Evolutionary conservation across 495 filamentous ascomycete species (phyloP), one percentile per base, ranked within the genome.

Genomic region (Hyaloscypha bicolor): DNA sequence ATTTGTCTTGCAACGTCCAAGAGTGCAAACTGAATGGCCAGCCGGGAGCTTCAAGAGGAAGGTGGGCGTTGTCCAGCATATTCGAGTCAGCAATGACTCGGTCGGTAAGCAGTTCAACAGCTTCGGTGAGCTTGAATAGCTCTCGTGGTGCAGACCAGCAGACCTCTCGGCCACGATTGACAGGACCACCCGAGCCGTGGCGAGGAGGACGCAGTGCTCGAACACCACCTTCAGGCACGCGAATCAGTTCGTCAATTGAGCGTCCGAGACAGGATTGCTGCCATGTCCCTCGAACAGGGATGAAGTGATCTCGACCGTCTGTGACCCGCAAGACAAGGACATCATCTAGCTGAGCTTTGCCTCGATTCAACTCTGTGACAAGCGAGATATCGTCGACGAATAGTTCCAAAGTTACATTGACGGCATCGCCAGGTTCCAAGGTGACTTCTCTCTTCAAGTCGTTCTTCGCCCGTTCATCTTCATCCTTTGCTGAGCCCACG

Each of bases 241-340:
- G 85, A 21, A 94, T 91, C 19, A 99, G 84, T 69, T 95, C 91
- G 59, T 91, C 88, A 48, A 98, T 81, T 9, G 90, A 91, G 58
- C 91, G 88, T 0, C 93, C 93, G 62, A 97, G 93, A 69, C 87
- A 91, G 0, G 91, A 93, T 29, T 88, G 92, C 3, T 88, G 77
- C 95, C 95, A 99, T 0, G 80, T 77, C 0, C 87, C 94, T 4
- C 82, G 85, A 9, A 96, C 81, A 1, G 93, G 88, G 57, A 99
- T 85, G 75, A 99, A 99, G 75, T 97, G 90, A 68, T 99, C 95
- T 59, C 93, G 85, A 2, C 95, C 95, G 57, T 88, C 86, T 9
- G 86, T 83, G 9, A 98, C 91, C 11, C 93, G 89, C n/a, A 99
- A 84, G 6, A 99, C 87, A 30, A 98, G 80, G 9, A 97, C 89